phyloP scores from a whole-genome alignment of 2,329 filamentous ascomycete genomes.

The Geosmithia putterillii region DNA sequence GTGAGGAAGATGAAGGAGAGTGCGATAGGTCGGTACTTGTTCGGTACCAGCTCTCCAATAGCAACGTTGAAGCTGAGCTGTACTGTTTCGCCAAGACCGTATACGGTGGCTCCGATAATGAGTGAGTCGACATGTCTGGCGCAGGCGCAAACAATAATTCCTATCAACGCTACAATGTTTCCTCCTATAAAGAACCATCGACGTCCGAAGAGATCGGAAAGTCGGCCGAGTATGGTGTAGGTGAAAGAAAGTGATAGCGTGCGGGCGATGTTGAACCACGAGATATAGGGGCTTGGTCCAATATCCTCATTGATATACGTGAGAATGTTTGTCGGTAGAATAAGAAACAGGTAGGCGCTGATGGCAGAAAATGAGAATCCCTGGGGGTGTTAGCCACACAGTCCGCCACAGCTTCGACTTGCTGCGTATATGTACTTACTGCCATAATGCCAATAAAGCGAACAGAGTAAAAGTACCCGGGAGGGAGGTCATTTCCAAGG shows the following conservation, averaged over 20 bases:
- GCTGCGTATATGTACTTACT: constrained; percentile 12
- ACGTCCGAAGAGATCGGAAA: constrained; percentile 25
- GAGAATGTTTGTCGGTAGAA: constrained; percentile 23
- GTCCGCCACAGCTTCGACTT: background rate
- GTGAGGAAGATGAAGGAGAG: constrained; percentile 19
- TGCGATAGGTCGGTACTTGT: constrained; percentile 24
- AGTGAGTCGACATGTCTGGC: constrained; percentile 20
- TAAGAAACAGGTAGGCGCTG: constrained; percentile 22
- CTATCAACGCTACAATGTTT: constrained; percentile 19
- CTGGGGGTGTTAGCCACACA: constrained; percentile 6
- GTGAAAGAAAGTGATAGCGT: constrained; percentile 22
- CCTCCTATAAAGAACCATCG: constrained; percentile 27
- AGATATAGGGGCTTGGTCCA: constrained; percentile 19
- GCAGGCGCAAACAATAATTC: constrained; percentile 20
- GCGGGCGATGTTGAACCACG: constrained; percentile 21
- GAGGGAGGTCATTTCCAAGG: constrained; percentile 19
- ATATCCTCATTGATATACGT: constrained; percentile 23
- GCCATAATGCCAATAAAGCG: constrained; percentile 17
- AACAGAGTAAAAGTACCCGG: constrained; percentile 21
- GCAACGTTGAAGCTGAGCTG: constrained; percentile 24
- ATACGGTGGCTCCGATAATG: constrained; percentile 20
- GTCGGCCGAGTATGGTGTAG: constrained; percentile 22
- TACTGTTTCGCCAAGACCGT: constrained; percentile 21
- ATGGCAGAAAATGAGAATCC: constrained; percentile 23
- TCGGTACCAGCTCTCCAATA: constrained; percentile 26